phyloP scores from a whole-genome alignment of 768 basidiomycete species.

The Tubosaeta sp. region DNA sequence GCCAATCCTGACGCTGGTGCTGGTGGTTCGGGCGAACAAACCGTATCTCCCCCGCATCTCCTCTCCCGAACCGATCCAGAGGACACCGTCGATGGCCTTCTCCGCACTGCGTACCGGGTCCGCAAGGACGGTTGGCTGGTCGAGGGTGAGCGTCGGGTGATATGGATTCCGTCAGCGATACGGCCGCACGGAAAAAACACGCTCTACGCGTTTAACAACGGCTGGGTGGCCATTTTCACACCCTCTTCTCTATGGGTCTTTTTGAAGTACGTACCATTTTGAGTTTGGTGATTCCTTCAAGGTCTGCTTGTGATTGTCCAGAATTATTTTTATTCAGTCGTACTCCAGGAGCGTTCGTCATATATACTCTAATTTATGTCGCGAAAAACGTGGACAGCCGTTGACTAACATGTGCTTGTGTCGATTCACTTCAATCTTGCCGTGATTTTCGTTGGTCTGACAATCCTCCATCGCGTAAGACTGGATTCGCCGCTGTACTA shows the following conservation, averaged over 20 bases:
- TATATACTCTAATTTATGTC: too few species aligned
- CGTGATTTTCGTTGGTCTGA: too few species aligned
- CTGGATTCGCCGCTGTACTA: too few species aligned
- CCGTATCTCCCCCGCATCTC: neutral
- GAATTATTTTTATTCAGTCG: too few species aligned
- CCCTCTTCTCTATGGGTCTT: neutral
- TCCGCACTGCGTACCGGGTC: conserved; percentile 10
- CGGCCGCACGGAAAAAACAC: neutral
- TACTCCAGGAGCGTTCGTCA: too few species aligned
- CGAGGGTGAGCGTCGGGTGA: conserved; percentile 8
- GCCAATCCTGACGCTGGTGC: neutral
- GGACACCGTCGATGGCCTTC: conserved; percentile 3
- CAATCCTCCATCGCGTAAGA: too few species aligned
- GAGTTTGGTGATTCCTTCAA: neutral
- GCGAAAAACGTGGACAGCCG: too few species aligned
- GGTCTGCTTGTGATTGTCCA: too few species aligned
- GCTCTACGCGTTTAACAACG: neutral
- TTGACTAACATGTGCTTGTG: too few species aligned
- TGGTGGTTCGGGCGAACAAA: neutral
- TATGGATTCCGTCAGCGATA: neutral
- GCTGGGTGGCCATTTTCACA: neutral
- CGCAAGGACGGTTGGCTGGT: conserved; percentile 21
- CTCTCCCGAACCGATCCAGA: conserved; percentile 7
- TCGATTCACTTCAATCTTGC: too few species aligned
- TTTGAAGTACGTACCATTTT: neutral